phyloP scores from a whole-genome alignment of 1,284 basidiomycete genomes.

The Testicularia cyperi region DNA sequence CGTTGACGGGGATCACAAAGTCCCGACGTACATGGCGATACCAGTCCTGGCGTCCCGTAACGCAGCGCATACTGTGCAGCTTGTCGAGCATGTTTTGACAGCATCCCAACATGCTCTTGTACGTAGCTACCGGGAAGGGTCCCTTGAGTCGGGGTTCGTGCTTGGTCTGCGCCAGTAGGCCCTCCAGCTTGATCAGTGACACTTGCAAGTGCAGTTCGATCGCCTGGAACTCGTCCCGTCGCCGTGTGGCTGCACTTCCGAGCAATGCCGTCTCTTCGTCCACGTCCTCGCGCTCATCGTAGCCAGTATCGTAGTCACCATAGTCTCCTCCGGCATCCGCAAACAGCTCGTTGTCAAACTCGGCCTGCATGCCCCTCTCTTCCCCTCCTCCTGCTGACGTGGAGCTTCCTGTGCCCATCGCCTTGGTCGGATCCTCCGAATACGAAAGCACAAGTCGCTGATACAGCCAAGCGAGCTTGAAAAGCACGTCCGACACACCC shows the following conservation, averaged over 20 bases:
- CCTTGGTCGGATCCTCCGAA: constrained; percentile 29
- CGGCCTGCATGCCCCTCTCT: too few species aligned
- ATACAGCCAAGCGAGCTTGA: constrained; percentile 54
- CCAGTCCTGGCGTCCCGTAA: constrained; percentile 91
- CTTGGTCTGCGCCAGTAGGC: constrained; percentile 77
- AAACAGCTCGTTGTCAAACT: constrained; percentile 4
- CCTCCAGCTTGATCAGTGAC: constrained; percentile 70
- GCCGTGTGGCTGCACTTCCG: constrained; percentile 9
- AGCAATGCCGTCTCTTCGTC: constrained; percentile 42
- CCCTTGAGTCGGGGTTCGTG: constrained; percentile 88
- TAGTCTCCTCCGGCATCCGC: neutral
- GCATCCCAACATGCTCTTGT: constrained; percentile 78
- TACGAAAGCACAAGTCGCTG: constrained; percentile 52
- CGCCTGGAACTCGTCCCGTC: constrained; percentile 44
- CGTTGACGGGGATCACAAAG: constrained; percentile 78
- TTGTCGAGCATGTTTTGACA: constrained; percentile 74
- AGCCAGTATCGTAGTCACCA: too few species aligned
- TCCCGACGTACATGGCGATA: constrained; percentile 70
- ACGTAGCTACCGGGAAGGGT: constrained; percentile 67
- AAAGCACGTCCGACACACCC: constrained; percentile 71
- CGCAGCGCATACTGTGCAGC: constrained; percentile 91
- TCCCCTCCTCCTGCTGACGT: too few species aligned
- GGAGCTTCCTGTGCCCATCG: too few species aligned
- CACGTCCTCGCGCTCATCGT: too few species aligned
- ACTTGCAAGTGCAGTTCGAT: constrained; percentile 94